A percentile compares a stretch with the other conserved stretches of the same genome.
Evolutionary conservation across 2,329 filamentous ascomycete species (phyloP).

Genomic region (Huntiella abstrusa): DNA sequence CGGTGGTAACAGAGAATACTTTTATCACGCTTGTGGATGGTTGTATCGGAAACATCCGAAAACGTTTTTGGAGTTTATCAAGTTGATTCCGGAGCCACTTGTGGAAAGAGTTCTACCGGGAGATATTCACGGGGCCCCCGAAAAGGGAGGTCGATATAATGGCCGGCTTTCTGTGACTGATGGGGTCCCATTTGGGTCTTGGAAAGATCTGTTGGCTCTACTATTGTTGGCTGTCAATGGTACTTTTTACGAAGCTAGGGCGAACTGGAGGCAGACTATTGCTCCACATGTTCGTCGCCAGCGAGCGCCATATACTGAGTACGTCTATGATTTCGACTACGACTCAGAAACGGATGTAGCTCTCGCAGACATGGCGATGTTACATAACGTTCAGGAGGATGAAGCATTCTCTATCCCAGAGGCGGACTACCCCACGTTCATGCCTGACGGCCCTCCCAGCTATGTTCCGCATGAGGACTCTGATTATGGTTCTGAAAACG

Average conservation of each 20-base stretch:
- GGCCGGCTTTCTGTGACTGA: slow-evolving; percentile 1
- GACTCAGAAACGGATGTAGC: too few relatives aligned
- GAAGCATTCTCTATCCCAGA: too few relatives aligned
- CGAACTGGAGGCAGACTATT: too few relatives aligned
- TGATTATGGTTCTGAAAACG: too few relatives aligned
- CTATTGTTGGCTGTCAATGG: slow-evolving; percentile 31
- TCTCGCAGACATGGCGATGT: too few relatives aligned
- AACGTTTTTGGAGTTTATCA: slow-evolving; percentile 35
- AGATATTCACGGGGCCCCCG: slow-evolving; percentile 14
- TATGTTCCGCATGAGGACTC: too few relatives aligned
- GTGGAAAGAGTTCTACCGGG: slow-evolving; percentile 30
- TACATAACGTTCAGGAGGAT: too few relatives aligned
- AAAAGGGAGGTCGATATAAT: slow-evolving; percentile 16
- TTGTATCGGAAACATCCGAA: slow-evolving; percentile 33
- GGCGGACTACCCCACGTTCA: too few relatives aligned
- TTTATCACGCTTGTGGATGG: slow-evolving; percentile 39
- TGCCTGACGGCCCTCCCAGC: too few relatives aligned
- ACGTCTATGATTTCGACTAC: too few relatives aligned
- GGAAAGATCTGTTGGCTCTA: slow-evolving; percentile 42
- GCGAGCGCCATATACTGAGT: too few relatives aligned
- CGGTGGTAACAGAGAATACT: slow-evolving; percentile 33
- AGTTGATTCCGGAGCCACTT: slow-evolving; percentile 34
- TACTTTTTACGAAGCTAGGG: slow-evolving; percentile 4
- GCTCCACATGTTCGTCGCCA: too few relatives aligned
- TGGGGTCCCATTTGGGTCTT: slow-evolving; percentile 33